A percentile compares a stretch with the other conserved stretches of the same genome.
These are phyloP conservation scores for Erigeron canadensis DNA, from an alignment of 129 eudicot genomes.

Conservation along the genomic window DNA sequence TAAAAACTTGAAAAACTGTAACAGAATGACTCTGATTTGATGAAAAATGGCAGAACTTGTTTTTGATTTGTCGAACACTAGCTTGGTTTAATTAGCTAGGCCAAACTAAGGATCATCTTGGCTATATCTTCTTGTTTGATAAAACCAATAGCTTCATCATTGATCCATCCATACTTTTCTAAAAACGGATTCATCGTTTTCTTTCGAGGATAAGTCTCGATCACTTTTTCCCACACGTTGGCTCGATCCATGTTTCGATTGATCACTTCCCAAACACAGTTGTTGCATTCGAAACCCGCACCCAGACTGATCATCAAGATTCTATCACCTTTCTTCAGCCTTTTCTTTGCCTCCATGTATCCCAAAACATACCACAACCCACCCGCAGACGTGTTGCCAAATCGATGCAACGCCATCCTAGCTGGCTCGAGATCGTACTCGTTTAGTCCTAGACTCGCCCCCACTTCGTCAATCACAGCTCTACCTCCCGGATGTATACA, in stretches of 20 bases:
- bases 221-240: constrained; percentile 63
- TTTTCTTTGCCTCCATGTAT: constrained; percentile 88
- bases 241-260: constrained; percentile 46
- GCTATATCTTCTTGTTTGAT: constrained; percentile 20
- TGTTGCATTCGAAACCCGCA: constrained; percentile 83
- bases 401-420: constrained; percentile 67
- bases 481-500: constrained; percentile 80
- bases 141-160: constrained; percentile 18
- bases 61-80: background rate
- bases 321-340: constrained; percentile 70
- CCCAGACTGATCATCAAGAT: constrained; percentile 78
- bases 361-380: constrained; percentile 83
- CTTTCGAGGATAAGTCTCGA: constrained; percentile 53
- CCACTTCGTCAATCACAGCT: constrained; percentile 66
- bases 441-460: constrained; percentile 41
- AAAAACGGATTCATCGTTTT: constrained; percentile 38
- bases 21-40: too few relatives aligned
- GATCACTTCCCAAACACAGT: constrained; percentile 82
- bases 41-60: background rate
- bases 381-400: constrained; percentile 77
- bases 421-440: constrained; percentile 71
- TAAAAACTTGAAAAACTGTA: too few relatives aligned
- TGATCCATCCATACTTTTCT: constrained; percentile 48
- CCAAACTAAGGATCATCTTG: constrained; percentile 12
- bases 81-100: background rate